Base-by-base conservation (phyloP, 306 rosid species). In the Medicago truncatula region DNA sequence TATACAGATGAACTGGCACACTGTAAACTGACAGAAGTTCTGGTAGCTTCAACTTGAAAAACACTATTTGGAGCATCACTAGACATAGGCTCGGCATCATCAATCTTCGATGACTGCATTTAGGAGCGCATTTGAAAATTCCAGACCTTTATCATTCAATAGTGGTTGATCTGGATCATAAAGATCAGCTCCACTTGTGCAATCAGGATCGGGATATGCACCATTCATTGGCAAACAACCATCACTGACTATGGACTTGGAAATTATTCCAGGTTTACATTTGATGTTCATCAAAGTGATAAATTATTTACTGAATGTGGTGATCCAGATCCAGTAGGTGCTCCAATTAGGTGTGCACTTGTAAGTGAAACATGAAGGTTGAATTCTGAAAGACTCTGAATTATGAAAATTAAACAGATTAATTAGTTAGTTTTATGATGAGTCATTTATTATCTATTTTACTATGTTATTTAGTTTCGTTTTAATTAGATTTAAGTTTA, bases 101-200 rank as follows among this genome's bases (percentile, higher is more conserved):
- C 96, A 74, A 75, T 82, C 88, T 89, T 90, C 52, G 95, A 76
- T 82, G 98, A 86, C 69, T 83, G 90, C 79, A 52, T 59, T 81
- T 50, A 89, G 76, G 68, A 84, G 91, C 8, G 87, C 79, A 87
- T 81, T 90, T 82, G 97, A 83, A 70, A 92, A 82, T 80, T 90
- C 95, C 52, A 89, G 86, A 77, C 91, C 77, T 76, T 77, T 83
- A 84, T 92, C 89, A 82, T 89, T 96, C 99, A 98, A 96, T 79
- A 96, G 85, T 17, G 99, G 99, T 86, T 96, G 99, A 83, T 96
- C 99, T 58, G 99, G 99, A 86, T 96, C 99, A 74, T 96, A 96
- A 73, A 92, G 83, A 84, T 96, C 99, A 65, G 97, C 88, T 80
- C 87, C 98, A 75, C 85, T 84, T 20, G 84, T 80, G 79, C 81